phyloP scores from a whole-genome alignment of 2,329 filamentous ascomycete species.

The Sarocladium brachiariae region DNA sequence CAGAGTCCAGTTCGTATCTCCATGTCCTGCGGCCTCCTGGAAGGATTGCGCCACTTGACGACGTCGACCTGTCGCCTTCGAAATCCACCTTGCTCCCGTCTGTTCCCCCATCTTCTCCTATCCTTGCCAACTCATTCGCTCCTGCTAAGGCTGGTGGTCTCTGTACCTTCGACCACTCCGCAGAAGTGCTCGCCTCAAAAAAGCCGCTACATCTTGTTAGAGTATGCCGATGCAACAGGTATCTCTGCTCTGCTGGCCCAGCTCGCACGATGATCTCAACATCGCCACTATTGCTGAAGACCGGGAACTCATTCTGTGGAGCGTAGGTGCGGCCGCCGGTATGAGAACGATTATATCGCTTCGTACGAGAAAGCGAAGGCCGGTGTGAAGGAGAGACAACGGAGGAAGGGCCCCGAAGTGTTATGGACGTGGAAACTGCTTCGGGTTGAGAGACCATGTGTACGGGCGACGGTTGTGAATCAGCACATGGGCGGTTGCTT shows the following conservation, averaged over 20 bases:
- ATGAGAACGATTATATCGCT: constrained; percentile 76
- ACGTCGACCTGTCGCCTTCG: background rate
- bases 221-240: constrained; percentile 81
- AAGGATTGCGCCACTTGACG: constrained; percentile 11
- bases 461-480: background rate
- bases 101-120: constrained; percentile 38
- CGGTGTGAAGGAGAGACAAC: constrained; percentile 53
- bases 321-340: constrained; percentile 63
- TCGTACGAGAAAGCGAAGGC: constrained; percentile 49
- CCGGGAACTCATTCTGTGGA: constrained; percentile 83
- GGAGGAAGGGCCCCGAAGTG: constrained; percentile 29
- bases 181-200: constrained; percentile 79
- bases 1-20: constrained; percentile 82
- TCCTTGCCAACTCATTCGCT: constrained; percentile 44
- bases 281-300: constrained; percentile 86
- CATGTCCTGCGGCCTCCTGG: constrained; percentile 50
- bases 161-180: constrained; percentile 55
- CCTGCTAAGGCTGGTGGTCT: constrained; percentile 18
- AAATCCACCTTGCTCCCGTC: constrained; percentile 8
- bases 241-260: constrained; percentile 61
- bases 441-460: constrained; percentile 14
- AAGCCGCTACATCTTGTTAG: constrained; percentile 87
- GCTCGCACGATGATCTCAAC: constrained; percentile 79
- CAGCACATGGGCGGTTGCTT: background rate
- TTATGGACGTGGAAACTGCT: constrained; percentile 30